A percentile compares a stretch with the other conserved stretches of the same genome.
Conservation (phyloP, 225 moss, liverwort and hornwort genomes). For the Sphagnum contortum region DNA sequence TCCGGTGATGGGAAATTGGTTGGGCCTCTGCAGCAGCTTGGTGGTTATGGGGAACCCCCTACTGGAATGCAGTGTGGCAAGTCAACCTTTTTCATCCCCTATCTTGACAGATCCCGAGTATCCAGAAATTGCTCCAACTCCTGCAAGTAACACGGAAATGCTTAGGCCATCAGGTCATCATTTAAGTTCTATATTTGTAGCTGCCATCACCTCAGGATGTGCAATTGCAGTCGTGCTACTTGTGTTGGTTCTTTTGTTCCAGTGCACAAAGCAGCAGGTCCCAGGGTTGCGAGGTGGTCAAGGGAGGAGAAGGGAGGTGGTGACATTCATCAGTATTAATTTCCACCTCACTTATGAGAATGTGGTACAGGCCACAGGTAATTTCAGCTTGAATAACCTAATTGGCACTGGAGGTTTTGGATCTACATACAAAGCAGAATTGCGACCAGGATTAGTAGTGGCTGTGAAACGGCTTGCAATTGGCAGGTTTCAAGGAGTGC, state of each 20-base stretch:
- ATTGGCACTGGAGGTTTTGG: conserved; percentile 94
- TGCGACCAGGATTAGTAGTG: conserved; percentile 84
- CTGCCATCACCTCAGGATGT: conserved; percentile 89
- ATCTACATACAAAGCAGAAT: conserved; percentile 92
- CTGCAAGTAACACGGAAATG: conserved; percentile 4
- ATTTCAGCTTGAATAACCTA: conserved; percentile 79
- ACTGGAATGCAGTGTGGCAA: conserved; percentile 43
- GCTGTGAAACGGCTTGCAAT: conserved; percentile 92
- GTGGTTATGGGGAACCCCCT: conserved; percentile 57
- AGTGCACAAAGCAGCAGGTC: conserved; percentile 69
- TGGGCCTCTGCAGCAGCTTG: conserved; percentile 41
- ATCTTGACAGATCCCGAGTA: conserved; percentile 18
- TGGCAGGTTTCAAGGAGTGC: conserved; percentile 85
- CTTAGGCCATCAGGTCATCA: conserved; percentile 14
- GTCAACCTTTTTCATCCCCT: conserved; percentile 35
- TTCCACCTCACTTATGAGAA: conserved; percentile 72
- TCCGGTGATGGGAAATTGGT: conserved; percentile 43
- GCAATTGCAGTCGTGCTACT: conserved; percentile 78
- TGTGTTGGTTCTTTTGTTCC: conserved; percentile 72
- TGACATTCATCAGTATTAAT: conserved; percentile 62
- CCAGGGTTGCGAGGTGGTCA: conserved; percentile 32
- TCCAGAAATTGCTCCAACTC: conserved; percentile 2
- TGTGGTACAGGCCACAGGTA: conserved; percentile 69
- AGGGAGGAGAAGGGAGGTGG: conserved; percentile 65
- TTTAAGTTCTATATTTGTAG: conserved; percentile 64